Evolutionary conservation across 768 basidiomycete species (phyloP), one percentile per base, ranked within the genome.

Genomic region (Mycena albidolilacea): DNA sequence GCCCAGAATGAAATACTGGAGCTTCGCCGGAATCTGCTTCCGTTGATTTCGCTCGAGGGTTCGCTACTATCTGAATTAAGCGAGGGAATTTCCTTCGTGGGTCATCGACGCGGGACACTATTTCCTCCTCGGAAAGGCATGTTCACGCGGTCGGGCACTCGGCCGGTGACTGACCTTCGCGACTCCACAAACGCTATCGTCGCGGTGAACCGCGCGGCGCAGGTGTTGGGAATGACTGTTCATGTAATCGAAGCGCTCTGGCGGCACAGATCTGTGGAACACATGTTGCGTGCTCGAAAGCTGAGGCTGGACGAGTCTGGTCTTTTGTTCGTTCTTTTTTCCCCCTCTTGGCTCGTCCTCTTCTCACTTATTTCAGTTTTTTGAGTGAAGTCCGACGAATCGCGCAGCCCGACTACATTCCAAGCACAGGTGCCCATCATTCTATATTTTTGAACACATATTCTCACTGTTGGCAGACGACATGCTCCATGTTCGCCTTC

Each of bases 231-330:
- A n/a, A 78, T 83, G 57, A 80, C 82, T 15, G 84, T 85, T 75
- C 82, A 86, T 60, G 87, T 92, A 70, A 87, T 95, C 60, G 85
- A 87, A 54, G 83, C 86, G 44, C 85, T 95, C 6, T 96, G 94
- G 94, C 81, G 83, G 70, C 92, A 95, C 77, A 89, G 89, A n/a
- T 86, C 87, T 1, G 90, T 95, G 41, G 87, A 86, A 76, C 82
- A 86, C 69, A 83, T 94, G 35, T 52, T 94, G 61, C 83, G 88
- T 59, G 80, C 85, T 41, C 87, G 90, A 64, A 90, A 89, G 78
- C 83, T 95, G 73, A 86, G 88, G 67, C 84, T 95, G 7, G 92
- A 95, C 69, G 94, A 96, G 78, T 93, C 91, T 12, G 92, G 92
- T 4, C 83, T 90, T 37, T 95, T 92, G 94, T 95, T 41, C 54